A percentile compares a stretch with the other conserved stretches of the same genome.
Evolutionary conservation across 768 basidiomycete genomes (phyloP).

Genomic region (Tricholoma saponaceum): DNA sequence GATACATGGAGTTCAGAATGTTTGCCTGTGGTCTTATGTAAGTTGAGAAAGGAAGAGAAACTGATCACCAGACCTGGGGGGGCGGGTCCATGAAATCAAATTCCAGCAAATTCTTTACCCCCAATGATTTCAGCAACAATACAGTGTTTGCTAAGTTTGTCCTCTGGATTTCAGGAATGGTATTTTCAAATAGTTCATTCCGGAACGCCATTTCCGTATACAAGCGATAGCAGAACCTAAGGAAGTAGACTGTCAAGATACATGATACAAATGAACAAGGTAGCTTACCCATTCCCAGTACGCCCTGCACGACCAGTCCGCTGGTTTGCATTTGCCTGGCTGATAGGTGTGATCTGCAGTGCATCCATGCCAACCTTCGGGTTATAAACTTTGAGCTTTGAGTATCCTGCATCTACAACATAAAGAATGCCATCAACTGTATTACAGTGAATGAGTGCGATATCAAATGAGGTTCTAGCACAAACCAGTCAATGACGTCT

Average conservation of each 20-base stretch:
- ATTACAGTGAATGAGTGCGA: conserved; percentile 6
- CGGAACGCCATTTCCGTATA: conserved; percentile 97
- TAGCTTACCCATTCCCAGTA: conserved; percentile 85
- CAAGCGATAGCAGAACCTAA: conserved; percentile 90
- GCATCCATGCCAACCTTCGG: conserved; percentile 99
- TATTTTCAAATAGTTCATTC: conserved; percentile 93
- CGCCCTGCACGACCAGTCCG: conserved; percentile 94
- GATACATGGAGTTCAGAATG: conserved; percentile 99
- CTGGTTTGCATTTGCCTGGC: conserved; percentile 97
- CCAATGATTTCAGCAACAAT: conserved; percentile 87
- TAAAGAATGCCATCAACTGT: conserved; percentile 95
- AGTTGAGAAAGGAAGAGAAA: background rate
- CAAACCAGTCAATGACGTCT: conserved; percentile 90
- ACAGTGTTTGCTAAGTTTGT: conserved; percentile 98
- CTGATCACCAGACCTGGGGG: conserved; percentile 63
- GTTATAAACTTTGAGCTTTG: conserved; percentile 98
- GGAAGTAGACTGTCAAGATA: conserved; percentile 2
- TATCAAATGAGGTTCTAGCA: background rate
- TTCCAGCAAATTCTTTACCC: conserved; percentile 95
- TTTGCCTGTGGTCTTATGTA: conserved; percentile 57
- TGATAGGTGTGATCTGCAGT: conserved; percentile 97
- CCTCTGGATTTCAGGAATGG: conserved; percentile 97
- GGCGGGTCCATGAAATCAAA: conserved; percentile 99
- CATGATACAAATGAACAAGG: background rate
- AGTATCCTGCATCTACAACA: conserved; percentile 95